Percentiles rank a stretch among this genome's conserved stretches.
phyloP scores from a whole-genome alignment of 2,329 filamentous ascomycete genomes.

The Escovopsis sp. region DNA sequence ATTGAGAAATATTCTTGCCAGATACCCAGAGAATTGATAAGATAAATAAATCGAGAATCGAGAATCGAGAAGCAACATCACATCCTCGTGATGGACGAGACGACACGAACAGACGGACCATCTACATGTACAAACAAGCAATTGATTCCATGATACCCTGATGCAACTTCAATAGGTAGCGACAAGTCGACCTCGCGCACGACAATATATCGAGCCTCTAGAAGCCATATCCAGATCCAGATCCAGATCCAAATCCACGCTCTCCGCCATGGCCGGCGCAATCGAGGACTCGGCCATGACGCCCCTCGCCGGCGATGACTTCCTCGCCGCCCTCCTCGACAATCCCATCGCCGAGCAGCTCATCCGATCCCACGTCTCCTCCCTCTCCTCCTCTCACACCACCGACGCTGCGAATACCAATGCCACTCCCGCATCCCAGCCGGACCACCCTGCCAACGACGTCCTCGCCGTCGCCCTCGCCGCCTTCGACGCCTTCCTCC shows the following conservation, averaged over 20 bases:
- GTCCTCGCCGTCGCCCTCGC: slow-evolving; percentile 18
- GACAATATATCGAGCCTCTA: no score
- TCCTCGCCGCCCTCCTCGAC: slow-evolving; percentile 4
- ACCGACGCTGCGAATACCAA: background rate
- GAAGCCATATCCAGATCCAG: no score
- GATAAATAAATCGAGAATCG: no score
- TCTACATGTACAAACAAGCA: no score
- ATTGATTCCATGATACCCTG: no score
- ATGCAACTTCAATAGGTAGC: no score
- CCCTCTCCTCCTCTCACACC: background rate
- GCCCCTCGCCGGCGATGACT: background rate
- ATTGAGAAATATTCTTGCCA: no score
- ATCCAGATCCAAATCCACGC: slow-evolving; percentile 1
- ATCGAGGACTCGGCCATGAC: background rate
- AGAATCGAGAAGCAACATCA: no score
- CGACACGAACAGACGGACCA: no score
- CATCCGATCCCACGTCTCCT: slow-evolving; percentile 4
- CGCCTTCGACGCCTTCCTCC: slow-evolving; percentile 60
- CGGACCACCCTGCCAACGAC: slow-evolving; percentile 1
- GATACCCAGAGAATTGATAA: no score
- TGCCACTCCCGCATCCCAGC: background rate
- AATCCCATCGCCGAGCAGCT: slow-evolving; percentile 3
- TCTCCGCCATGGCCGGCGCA: slow-evolving; percentile 3
- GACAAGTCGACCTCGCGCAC: background rate
- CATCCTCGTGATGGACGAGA: no score